A percentile compares a stretch with the other conserved stretches of the same genome.
Evolutionary conservation across 345 rosid genomes (phyloP).

Genomic region (Salix arbutifolia): DNA sequence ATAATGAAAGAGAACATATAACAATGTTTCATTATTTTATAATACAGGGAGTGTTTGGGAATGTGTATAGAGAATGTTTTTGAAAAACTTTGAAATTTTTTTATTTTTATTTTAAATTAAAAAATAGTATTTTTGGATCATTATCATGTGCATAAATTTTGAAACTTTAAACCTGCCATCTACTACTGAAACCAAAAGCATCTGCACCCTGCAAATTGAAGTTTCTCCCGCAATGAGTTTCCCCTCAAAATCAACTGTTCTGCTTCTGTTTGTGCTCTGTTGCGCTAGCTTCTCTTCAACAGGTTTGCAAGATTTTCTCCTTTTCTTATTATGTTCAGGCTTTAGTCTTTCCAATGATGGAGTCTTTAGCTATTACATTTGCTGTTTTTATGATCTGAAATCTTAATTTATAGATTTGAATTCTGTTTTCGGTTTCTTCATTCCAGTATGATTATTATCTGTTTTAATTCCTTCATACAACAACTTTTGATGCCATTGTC

Average conservation of each 20-base stretch:
- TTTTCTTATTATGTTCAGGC: not conserved
- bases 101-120: no score
- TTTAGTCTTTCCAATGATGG: not conserved
- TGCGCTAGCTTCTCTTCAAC: constrained; percentile 39
- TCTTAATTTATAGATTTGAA: not conserved
- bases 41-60: no score
- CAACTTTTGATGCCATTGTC: not conserved
- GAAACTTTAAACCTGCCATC: no score
- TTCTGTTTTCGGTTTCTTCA: not conserved
- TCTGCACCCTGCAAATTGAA: not conserved
- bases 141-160: no score
- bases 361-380: constrained; percentile 1
- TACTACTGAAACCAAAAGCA: not conserved
- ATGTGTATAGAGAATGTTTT: no score
- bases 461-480: not conserved
- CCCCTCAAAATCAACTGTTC: constrained; percentile 26
- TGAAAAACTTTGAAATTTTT: no score
- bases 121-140: no score
- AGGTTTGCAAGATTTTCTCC: constrained; percentile 36
- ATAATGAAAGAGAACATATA: no score
- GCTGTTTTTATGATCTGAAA: no score
- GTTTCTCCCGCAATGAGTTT: constrained; percentile 20
- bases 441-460: not conserved
- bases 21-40: no score
- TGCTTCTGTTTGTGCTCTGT: constrained; percentile 39